These are phyloP conservation scores for Erodium moschatum DNA, from an alignment of 441 rosid species.

Conservation along the genomic window DNA sequence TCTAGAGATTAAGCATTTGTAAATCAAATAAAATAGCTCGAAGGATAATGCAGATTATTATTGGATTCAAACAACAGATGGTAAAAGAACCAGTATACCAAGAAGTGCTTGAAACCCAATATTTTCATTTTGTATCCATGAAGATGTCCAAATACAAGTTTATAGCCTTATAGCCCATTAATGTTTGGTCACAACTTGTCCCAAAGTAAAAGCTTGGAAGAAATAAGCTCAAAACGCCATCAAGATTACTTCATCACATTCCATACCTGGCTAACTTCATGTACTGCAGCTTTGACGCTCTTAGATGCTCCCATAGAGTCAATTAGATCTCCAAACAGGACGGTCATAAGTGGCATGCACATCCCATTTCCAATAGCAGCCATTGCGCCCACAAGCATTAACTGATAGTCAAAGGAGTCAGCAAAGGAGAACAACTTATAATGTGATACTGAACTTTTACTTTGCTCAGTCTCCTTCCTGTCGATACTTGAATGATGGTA, in stretches of 20 bases:
- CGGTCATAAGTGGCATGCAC: constrained; percentile 43
- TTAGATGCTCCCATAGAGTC: constrained; percentile 53
- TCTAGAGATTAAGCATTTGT: background rate
- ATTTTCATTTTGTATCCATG: background rate
- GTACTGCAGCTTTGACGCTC: constrained; percentile 29
- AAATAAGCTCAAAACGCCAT: background rate
- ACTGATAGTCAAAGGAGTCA: constrained; percentile 31
- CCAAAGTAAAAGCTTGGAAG: background rate
- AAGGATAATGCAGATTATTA: background rate
- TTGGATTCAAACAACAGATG: background rate
- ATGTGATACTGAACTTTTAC: constrained; percentile 38
- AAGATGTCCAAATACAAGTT: background rate
- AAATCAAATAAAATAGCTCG: background rate
- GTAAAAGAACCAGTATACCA: background rate
- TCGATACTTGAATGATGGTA: background rate
- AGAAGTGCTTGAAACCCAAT: background rate
- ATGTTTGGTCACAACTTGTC: background rate
- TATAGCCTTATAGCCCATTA: background rate
- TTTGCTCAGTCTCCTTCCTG: constrained; percentile 30
- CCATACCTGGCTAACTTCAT: constrained; percentile 39
- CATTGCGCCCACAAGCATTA: constrained; percentile 53
- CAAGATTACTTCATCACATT: background rate
- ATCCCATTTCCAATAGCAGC: constrained; percentile 52
- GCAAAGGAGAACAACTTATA: constrained; percentile 60
- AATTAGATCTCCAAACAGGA: constrained; percentile 46